Percentiles rank a stretch among this genome's conserved stretches.
These are phyloP conservation scores for Fusarium caatingaense DNA, from an alignment of 2,329 filamentous ascomycete species.

Conservation along the genomic window DNA sequence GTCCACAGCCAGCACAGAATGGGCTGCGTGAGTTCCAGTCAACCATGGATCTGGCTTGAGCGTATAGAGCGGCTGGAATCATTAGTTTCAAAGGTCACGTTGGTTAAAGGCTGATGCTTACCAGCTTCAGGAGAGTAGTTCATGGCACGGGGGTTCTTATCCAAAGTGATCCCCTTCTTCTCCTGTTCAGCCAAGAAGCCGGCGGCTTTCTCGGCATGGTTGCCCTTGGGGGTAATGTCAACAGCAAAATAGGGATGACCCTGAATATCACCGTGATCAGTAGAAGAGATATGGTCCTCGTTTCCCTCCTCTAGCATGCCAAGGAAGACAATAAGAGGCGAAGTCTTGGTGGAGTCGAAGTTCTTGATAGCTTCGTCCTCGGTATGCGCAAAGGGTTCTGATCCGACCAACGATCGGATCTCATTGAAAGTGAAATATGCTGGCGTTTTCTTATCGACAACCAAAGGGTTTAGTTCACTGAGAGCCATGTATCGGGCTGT, in stretches of 20 bases:
- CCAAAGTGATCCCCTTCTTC: conserved; percentile 71
- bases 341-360: conserved; percentile 77
- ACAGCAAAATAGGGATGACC: conserved; percentile 90
- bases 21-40: conserved; percentile 96
- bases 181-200: conserved; percentile 57
- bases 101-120: conserved; percentile 50
- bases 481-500: conserved; percentile 80
- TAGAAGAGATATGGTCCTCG: conserved; percentile 48
- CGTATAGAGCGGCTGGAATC: conserved; percentile 82
- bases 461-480: conserved; percentile 80
- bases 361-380: conserved; percentile 79
- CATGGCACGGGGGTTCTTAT: conserved; percentile 72
- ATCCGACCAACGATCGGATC: conserved; percentile 75
- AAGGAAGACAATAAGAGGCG: conserved; percentile 83
- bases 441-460: conserved; percentile 66
- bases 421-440: conserved; percentile 77
- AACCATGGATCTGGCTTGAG: conserved; percentile 85
- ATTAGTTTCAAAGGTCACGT: conserved; percentile 18
- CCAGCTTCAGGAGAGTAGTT: conserved; percentile 70
- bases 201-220: conserved; percentile 70
- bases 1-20: conserved; percentile 91
- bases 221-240: conserved; percentile 81
- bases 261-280: conserved; percentile 73
- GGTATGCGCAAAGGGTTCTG: conserved; percentile 74
- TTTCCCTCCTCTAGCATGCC: conserved; percentile 79